Percentiles rank a stretch among this genome's conserved stretches.
Conservation (phyloP, 345 rosid genomes). For the Hibiscus syriacus region DNA sequence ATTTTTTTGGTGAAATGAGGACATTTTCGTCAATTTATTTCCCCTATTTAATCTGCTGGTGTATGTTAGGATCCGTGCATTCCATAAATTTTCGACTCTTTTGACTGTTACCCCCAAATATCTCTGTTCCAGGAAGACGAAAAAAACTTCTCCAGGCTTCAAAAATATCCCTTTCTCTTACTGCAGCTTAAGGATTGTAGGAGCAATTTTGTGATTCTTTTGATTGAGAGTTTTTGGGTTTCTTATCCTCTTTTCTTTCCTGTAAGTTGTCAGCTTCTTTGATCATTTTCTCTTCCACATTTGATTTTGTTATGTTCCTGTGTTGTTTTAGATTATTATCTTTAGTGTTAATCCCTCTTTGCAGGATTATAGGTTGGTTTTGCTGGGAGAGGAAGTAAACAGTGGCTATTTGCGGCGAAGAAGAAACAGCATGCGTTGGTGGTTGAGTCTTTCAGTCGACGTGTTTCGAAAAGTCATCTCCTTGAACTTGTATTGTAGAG, state of each 20-base stretch:
- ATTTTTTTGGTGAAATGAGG: slow-evolving; percentile 7
- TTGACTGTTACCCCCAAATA: slow-evolving; percentile 11
- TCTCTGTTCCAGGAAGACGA: not conserved
- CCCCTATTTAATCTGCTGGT: slow-evolving; percentile 17
- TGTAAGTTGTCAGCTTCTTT: not conserved
- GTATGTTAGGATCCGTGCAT: slow-evolving; percentile 5
- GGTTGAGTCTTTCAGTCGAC: slow-evolving; percentile 49
- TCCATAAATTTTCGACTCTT: slow-evolving; percentile 13
- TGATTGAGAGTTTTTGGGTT: not conserved
- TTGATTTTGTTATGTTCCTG: not conserved
- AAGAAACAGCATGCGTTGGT: slow-evolving; percentile 63
- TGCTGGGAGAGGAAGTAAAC: slow-evolving; percentile 1
- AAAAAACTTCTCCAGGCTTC: not conserved
- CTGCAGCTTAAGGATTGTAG: not conserved
- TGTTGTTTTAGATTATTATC: not conserved
- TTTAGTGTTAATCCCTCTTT: not conserved
- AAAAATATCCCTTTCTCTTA: not conserved
- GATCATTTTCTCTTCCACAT: not conserved
- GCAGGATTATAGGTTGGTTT: slow-evolving; percentile 25
- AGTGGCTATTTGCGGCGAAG: slow-evolving; percentile 24
- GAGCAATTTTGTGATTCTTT: not conserved
- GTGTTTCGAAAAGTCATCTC: slow-evolving; percentile 54
- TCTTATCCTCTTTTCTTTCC: not conserved
- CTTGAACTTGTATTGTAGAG: slow-evolving; percentile 61
- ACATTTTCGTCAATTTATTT: slow-evolving; percentile 29